Base-by-base conservation (phyloP, 768 basidiomycete species). In the Boletus barrowsii region DNA sequence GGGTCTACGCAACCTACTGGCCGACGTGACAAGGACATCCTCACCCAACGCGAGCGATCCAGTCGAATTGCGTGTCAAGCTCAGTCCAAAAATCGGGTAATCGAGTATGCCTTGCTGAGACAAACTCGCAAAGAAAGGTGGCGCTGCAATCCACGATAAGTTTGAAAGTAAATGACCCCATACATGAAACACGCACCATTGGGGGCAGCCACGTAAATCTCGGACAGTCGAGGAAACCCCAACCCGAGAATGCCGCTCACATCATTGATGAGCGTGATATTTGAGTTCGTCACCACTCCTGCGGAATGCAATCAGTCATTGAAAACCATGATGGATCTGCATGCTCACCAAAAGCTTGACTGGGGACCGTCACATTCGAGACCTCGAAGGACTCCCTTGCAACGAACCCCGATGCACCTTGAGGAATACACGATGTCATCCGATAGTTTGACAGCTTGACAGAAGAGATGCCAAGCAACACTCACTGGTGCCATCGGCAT, bases 11-110 rank as follows among this genome's bases (percentile, higher is more conserved):
- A 22, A 37, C 9, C 15, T 5, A 5, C 14, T 13, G 9, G 17
- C 15, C 32, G 10, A 14, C 3, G 20, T 9, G 13, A 44, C 4
- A 24, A 32, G 41, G 22, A 9, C 26, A 17, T 8, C 20, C 41
- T 61, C 49, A 87, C 88, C 89, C 15, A 92, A 59, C 3, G 88
- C 72, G 20, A 92, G 73, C 18, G 82, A 78, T 10, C 90, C 89
- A 11, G 76, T 79, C 3, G 71, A 64, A 62, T 86, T 83, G 42
- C 76, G 73, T 1, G 82, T 80, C 57, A 91, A 71, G 60, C 78
- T 83, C 26, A 92, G 60, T n/a, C 85, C 87, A 60, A 91, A 91
- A 10, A 92, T 62, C 1, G 90, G 90, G 64, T 90, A 92, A 33
- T 83, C 80, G 44, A 91, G 69, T 30, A 79, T 69, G 17, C 88